phyloP scores from a whole-genome alignment of 2,329 filamentous ascomycete genomes.

The Mollisiaceae sp. region DNA sequence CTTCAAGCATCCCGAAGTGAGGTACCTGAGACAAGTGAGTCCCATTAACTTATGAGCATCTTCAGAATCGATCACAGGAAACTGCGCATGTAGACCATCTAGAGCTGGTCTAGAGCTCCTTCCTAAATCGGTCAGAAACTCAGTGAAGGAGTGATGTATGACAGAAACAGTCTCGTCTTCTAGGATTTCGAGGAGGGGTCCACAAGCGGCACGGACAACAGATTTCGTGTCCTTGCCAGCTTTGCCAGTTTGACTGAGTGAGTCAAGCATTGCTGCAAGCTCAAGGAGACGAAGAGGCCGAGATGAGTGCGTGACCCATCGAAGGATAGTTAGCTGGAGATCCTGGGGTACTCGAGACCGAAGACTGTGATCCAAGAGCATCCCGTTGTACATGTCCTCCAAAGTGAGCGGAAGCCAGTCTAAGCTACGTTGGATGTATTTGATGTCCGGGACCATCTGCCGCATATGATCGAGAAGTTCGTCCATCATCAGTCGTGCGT shows the following conservation, averaged over 20 bases:
- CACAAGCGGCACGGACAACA: slow-evolving; percentile 46
- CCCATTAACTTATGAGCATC: slow-evolving; percentile 15
- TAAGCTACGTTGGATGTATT: slow-evolving; percentile 32
- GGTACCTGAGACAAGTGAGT: slow-evolving; percentile 14
- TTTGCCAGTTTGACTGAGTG: slow-evolving; percentile 16
- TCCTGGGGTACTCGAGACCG: slow-evolving; percentile 42
- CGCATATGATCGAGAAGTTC: slow-evolving; percentile 30
- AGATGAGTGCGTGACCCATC: slow-evolving; percentile 49
- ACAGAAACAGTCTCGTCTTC: slow-evolving; percentile 52
- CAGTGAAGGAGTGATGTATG: slow-evolving; percentile 55
- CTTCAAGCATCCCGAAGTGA: slow-evolving; percentile 13
- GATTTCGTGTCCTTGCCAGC: slow-evolving; percentile 42
- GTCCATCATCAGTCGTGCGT: slow-evolving; percentile 35
- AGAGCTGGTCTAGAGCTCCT: neutral
- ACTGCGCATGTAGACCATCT: slow-evolving; percentile 11
- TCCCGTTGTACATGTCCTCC: slow-evolving; percentile 47
- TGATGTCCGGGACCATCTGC: slow-evolving; percentile 20
- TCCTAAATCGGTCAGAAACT: slow-evolving; percentile 46
- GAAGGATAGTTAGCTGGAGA: slow-evolving; percentile 47
- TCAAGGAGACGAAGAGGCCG: slow-evolving; percentile 51
- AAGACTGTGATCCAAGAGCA: slow-evolving; percentile 46
- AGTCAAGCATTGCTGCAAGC: slow-evolving; percentile 42
- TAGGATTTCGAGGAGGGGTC: slow-evolving; percentile 50
- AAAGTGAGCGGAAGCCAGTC: slow-evolving; percentile 41
- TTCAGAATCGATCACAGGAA: slow-evolving; percentile 18